phyloP scores from a whole-genome alignment of 805 yeast genomes.

The Sungouiella thailandica region DNA sequence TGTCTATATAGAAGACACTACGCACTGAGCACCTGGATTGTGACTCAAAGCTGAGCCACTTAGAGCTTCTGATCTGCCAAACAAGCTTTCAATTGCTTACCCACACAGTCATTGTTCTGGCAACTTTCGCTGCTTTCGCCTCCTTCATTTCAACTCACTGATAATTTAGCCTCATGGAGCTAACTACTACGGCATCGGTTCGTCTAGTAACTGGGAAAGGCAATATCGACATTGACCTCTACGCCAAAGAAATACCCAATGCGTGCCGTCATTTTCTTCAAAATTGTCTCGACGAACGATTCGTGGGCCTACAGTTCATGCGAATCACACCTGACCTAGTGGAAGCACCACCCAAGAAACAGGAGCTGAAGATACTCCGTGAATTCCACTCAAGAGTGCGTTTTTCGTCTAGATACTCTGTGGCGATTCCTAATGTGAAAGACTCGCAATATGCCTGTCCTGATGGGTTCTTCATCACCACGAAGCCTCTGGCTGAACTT shows the following conservation, averaged over 20 bases:
- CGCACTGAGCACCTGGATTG: too few species aligned
- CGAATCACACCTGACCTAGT: constrained; percentile 28
- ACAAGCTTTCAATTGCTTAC: too few species aligned
- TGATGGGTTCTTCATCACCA: constrained; percentile 35
- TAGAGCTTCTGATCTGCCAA: too few species aligned
- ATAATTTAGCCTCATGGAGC: too few species aligned
- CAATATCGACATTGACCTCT: constrained; percentile 52
- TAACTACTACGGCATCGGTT: constrained; percentile 59
- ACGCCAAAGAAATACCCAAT: constrained; percentile 63
- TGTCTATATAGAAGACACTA: too few species aligned
- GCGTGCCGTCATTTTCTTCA: constrained; percentile 46
- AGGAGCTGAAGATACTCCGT: constrained; percentile 8
- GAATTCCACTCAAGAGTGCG: constrained; percentile 52
- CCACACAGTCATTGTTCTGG: too few species aligned
- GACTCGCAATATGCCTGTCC: constrained; percentile 14
- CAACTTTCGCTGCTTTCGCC: too few species aligned
- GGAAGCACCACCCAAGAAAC: constrained; percentile 1
- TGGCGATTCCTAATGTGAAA: constrained; percentile 42
- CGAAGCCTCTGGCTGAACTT: constrained; percentile 41
- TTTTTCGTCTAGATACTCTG: constrained; percentile 47
- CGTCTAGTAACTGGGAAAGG: constrained; percentile 55
- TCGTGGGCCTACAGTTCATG: constrained; percentile 37
- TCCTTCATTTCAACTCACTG: too few species aligned
- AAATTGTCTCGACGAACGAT: constrained; percentile 41
- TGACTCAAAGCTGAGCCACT: too few species aligned